A percentile compares a stretch with the other conserved stretches of the same genome.
These are phyloP conservation scores for Fusarium azukiicola DNA, from an alignment of 2,329 filamentous ascomycete genomes.

Conservation along the genomic window DNA sequence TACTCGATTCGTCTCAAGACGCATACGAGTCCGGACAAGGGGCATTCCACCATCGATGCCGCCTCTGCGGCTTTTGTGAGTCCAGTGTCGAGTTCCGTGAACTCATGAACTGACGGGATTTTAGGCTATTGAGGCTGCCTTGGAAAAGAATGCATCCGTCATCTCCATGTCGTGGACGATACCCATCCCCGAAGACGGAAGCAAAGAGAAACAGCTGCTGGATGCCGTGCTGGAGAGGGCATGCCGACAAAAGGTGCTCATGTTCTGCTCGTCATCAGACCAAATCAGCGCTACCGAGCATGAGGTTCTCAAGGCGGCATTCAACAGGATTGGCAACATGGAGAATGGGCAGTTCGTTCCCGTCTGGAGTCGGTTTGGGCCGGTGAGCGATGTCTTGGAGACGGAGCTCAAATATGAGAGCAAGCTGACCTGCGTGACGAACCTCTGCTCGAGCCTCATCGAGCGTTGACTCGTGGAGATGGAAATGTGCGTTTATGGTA, in stretches of 20 bases:
- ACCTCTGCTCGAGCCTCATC: constrained; percentile 12
- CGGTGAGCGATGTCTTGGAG: background rate
- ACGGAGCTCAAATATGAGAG: background rate
- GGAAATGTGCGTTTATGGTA: background rate
- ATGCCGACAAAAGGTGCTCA: constrained; percentile 23
- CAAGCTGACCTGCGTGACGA: background rate
- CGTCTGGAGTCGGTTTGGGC: background rate
- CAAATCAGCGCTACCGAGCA: background rate
- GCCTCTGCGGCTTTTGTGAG: constrained; percentile 32
- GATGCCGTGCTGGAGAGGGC: constrained; percentile 15
- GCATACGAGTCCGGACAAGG: constrained; percentile 15
- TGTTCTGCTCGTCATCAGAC: constrained; percentile 37
- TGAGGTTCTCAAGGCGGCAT: background rate
- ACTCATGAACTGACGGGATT: background rate
- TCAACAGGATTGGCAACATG: background rate
- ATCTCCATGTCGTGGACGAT: constrained; percentile 46
- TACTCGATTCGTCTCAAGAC: constrained; percentile 51
- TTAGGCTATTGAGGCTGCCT: constrained; percentile 34
- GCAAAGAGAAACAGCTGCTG: constrained; percentile 8
- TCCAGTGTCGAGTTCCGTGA: too few species aligned
- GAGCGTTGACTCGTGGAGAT: background rate
- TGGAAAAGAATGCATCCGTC: constrained; percentile 33
- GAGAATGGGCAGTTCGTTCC: background rate
- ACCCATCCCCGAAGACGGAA: constrained; percentile 2
- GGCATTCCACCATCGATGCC: constrained; percentile 15